phyloP scores from a whole-genome alignment of 176 grass and related monocot genomes.

The Juncus inflexus region DNA sequence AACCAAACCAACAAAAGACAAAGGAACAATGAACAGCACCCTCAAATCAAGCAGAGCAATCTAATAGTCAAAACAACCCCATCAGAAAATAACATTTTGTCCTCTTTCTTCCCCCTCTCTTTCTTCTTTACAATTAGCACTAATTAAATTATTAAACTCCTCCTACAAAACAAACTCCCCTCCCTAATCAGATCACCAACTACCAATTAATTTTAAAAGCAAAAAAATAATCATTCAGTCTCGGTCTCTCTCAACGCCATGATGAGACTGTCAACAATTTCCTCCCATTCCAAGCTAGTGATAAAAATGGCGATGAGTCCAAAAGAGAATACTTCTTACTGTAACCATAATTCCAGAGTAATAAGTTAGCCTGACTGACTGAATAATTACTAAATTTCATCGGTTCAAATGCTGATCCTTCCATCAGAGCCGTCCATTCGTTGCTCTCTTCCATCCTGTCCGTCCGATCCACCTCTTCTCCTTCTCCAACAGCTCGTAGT shows the following conservation, averaged over 20 bases:
- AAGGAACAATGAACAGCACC: background rate
- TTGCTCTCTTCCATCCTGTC: slow-evolving; percentile 59
- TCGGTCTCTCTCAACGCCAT: slow-evolving; percentile 53
- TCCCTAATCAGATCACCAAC: slow-evolving; percentile 4
- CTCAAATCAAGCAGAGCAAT: background rate
- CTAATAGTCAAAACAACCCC: slow-evolving; percentile 19
- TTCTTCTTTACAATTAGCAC: slow-evolving; percentile 8
- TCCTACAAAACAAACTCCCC: background rate
- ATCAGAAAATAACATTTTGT: slow-evolving; percentile 28
- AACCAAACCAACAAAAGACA: background rate
- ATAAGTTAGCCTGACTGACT: slow-evolving; percentile 77
- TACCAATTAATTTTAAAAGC: slow-evolving; percentile 17
- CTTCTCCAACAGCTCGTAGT: slow-evolving; percentile 40
- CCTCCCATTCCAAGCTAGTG: slow-evolving; percentile 68
- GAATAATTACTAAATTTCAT: slow-evolving; percentile 83
- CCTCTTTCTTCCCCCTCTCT: background rate
- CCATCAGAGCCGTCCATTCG: slow-evolving; percentile 72
- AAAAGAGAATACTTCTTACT: slow-evolving; percentile 77
- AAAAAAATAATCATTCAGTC: slow-evolving; percentile 20
- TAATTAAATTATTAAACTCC: slow-evolving; percentile 19
- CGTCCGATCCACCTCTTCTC: slow-evolving; percentile 44
- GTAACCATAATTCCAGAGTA: slow-evolving; percentile 91
- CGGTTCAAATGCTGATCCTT: slow-evolving; percentile 54
- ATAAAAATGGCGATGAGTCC: slow-evolving; percentile 53
- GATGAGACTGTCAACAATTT: slow-evolving; percentile 83